Evolutionary conservation across 495 filamentous ascomycete genomes (phyloP).

Genomic region (Trichoderma gamsii): DNA sequence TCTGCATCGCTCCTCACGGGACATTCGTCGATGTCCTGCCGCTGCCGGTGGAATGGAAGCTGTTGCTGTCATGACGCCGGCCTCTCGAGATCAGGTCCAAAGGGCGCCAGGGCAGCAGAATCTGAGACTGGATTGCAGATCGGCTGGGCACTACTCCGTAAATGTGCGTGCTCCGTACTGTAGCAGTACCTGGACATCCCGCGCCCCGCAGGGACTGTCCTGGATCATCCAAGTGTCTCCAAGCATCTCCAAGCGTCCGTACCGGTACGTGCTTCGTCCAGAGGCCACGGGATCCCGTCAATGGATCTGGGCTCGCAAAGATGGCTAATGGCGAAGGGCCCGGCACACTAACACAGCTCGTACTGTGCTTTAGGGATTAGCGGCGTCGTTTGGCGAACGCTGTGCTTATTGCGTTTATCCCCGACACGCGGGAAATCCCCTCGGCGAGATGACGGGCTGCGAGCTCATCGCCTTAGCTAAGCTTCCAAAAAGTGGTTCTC

Average conservation of each 20-base stretch:
- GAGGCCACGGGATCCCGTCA: conserved; percentile 9
- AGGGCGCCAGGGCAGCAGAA: not conserved
- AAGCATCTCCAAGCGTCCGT: not conserved
- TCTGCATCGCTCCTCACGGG: not conserved
- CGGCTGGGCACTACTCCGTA: conserved; percentile 14
- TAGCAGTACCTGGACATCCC: conserved; percentile 8
- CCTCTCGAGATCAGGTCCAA: not conserved
- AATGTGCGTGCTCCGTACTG: not conserved
- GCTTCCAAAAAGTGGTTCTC: not conserved
- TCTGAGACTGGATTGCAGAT: conserved; percentile 18
- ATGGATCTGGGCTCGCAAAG: not conserved
- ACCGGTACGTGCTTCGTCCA: not conserved
- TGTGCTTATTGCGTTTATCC: not conserved
- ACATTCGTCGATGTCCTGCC: no score
- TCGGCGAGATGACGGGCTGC: not conserved
- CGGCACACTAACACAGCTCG: not conserved
- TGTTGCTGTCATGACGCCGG: not conserved
- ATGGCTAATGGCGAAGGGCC: not conserved
- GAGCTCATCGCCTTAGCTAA: not conserved
- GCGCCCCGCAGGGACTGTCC: conserved; percentile 8
- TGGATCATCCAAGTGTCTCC: not conserved
- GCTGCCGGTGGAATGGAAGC: no score
- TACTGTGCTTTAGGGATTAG: not conserved
- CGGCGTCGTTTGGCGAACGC: not conserved
- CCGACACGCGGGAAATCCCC: not conserved